phyloP scores from a whole-genome alignment of 345 rosid genomes.

The Nephelium lappaceum region DNA sequence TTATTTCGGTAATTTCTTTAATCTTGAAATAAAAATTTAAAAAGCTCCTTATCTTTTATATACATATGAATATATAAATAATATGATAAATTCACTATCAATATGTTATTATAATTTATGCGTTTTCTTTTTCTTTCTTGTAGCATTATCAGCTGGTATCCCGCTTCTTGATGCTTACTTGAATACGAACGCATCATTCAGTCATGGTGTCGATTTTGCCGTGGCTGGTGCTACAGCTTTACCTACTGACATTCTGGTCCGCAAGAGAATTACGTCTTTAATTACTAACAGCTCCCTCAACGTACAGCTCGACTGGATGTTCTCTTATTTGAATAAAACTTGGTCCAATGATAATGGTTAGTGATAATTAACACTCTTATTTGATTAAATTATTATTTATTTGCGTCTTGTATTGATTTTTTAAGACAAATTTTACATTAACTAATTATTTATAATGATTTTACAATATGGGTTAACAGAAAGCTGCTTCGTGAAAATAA shows the following conservation, averaged over 20 bases:
- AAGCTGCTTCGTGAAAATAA: slow-evolving; percentile 1
- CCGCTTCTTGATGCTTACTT: slow-evolving; percentile 19
- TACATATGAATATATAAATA: too few species aligned
- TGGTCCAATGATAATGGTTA: too few species aligned
- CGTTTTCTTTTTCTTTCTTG: not conserved
- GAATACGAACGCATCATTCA: slow-evolving; percentile 2
- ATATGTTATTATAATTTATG: not conserved
- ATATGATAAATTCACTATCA: too few species aligned
- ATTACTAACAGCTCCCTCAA: slow-evolving; percentile 11
- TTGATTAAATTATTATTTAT: too few species aligned
- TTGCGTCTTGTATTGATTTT: too few species aligned
- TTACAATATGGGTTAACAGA: too few species aligned
- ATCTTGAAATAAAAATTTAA: too few species aligned
- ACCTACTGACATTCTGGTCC: not conserved
- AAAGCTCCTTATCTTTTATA: too few species aligned
- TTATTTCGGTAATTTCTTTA: slow-evolving; percentile 20
- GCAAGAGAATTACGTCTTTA: not conserved
- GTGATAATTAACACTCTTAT: too few species aligned
- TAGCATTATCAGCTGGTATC: slow-evolving; percentile 21
- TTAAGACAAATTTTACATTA: too few species aligned
- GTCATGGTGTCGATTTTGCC: slow-evolving; percentile 24
- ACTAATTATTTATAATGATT: too few species aligned
- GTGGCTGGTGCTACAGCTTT: slow-evolving; percentile 32
- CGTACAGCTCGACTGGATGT: slow-evolving; percentile 23
- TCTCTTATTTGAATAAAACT: too few species aligned